Conservation (phyloP, 208 protist species). For the Leishmania arabica region DNA sequence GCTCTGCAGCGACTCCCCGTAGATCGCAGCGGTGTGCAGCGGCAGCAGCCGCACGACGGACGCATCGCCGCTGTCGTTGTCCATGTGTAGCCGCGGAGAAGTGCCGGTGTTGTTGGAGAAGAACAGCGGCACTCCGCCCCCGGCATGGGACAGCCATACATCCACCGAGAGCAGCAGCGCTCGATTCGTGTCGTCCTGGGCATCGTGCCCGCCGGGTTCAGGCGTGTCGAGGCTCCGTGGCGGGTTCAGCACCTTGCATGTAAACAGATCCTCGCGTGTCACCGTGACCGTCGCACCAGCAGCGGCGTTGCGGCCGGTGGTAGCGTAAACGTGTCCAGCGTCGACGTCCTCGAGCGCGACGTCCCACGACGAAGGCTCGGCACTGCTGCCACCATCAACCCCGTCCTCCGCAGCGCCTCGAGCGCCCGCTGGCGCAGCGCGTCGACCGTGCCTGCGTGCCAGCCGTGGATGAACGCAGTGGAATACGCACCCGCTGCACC, state of each 20-base stretch:
- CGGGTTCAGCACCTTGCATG: constrained; percentile 9
- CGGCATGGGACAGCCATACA: constrained; percentile 21
- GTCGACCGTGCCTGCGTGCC: background rate
- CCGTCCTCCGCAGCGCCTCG: background rate
- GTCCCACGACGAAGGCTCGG: constrained; percentile 10
- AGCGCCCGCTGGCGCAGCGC: background rate
- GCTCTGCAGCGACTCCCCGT: constrained; percentile 20
- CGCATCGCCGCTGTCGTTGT: background rate
- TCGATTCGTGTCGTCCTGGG: background rate
- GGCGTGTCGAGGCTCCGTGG: background rate
- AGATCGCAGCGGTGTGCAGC: constrained; percentile 17
- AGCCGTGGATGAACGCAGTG: constrained; percentile 23
- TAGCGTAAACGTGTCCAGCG: background rate
- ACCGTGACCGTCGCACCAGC: background rate
- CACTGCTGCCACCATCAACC: background rate
- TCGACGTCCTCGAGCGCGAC: constrained; percentile 22
- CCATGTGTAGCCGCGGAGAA: background rate
- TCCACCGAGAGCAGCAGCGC: constrained; percentile 19
- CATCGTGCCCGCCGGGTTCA: background rate
- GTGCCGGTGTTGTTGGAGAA: background rate
- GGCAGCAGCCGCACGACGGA: constrained; percentile 13
- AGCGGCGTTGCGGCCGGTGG: background rate
- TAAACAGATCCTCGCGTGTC: constrained; percentile 20
- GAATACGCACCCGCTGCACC: constrained; percentile 10
- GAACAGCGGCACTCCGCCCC: background rate